Base-by-base conservation (phyloP, 495 filamentous ascomycete genomes). In the Massariosphaeria phaeospora region DNA sequence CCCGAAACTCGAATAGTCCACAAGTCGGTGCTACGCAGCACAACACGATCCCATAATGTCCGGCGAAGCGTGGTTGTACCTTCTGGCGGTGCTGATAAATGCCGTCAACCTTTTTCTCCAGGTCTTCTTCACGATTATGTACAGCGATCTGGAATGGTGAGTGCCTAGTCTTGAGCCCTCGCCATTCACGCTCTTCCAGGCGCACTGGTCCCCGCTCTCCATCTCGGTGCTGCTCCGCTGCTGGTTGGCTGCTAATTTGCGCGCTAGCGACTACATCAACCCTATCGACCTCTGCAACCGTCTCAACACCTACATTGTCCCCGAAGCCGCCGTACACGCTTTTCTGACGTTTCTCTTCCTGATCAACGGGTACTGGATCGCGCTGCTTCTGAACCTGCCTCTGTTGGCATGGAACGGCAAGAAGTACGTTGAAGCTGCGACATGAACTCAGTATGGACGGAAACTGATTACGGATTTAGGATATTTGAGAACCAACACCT, bases 51-150 rank as follows among this genome's bases (percentile, higher is more conserved):
- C 72, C 76, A 94, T 74, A 57, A 98, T 98, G 91, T 96, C 91
- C 63, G 91, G 91, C 68, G 91, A 98, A 83, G 93, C 91, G 75
- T 98, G 91, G 94, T 80, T 99, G 70, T 99, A 95, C 78, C 85
- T 99, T 64, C 79, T 99, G 72, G 85, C 93, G 73, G 94, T 99
- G 73, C 81, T 99, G 69, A 93, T 99, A 76, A 99, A 99, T 79
- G 94, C 94, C 75, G 93, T 97, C 82, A 99, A 99, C 80, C 81
- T 99, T 62, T 99, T 99, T 73, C 81, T 99, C 44, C 94, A 99
- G 74, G 94, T 99, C 52, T 99, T 99, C 79, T 99, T 99, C 79
- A 99, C 94, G 34, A 99, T 99, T 63, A 99, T 99, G 94, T 99
- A 96, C 74, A 94, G 88, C 72, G 91, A 96, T 80, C 73, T 96